These are phyloP conservation scores for Leptographium wingfieldii DNA, from an alignment of 2,329 filamentous ascomycete genomes.

Conservation along the genomic window DNA sequence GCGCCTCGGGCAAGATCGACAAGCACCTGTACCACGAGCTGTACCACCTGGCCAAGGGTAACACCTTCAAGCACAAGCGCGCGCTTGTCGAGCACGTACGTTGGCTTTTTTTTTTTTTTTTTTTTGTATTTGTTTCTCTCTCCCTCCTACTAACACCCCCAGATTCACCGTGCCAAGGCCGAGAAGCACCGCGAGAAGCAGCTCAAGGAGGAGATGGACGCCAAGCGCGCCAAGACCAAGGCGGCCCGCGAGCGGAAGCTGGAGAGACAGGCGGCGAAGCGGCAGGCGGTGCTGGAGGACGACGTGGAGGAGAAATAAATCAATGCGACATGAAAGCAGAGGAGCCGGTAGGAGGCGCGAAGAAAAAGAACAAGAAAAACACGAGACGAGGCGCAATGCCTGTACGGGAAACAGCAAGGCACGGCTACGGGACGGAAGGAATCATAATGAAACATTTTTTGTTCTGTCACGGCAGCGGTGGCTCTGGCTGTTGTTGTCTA, in stretches of 20 bases:
- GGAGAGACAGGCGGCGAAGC: conserved; percentile 86
- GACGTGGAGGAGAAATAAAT: conserved; percentile 39
- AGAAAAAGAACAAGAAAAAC: background rate
- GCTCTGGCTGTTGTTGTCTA: background rate
- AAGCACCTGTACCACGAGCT: conserved; percentile 99
- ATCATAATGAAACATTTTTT: conserved; percentile 1
- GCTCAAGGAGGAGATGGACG: conserved; percentile 99
- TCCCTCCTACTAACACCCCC: conserved; percentile 11
- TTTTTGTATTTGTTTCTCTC: background rate
- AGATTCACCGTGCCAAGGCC: conserved; percentile 99
- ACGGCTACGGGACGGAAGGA: conserved; percentile 1
- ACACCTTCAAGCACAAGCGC: conserved; percentile 99
- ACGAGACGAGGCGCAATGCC: background rate
- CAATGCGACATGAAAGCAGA: background rate
- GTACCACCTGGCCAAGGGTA: conserved; percentile 99
- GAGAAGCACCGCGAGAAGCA: conserved; percentile 94
- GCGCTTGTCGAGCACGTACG: conserved; percentile 99
- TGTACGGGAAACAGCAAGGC: background rate
- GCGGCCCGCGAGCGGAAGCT: conserved; percentile 96
- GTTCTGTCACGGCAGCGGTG: background rate
- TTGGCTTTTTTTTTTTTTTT: conserved; percentile 19
- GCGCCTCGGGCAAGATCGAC: conserved; percentile 99
- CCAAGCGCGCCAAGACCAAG: conserved; percentile 99
- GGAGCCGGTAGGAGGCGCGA: conserved; percentile 11
- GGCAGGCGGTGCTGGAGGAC: conserved; percentile 70